Conservation (phyloP, 1,284 basidiomycete species). For the Veloporphyrellus conicus region DNA sequence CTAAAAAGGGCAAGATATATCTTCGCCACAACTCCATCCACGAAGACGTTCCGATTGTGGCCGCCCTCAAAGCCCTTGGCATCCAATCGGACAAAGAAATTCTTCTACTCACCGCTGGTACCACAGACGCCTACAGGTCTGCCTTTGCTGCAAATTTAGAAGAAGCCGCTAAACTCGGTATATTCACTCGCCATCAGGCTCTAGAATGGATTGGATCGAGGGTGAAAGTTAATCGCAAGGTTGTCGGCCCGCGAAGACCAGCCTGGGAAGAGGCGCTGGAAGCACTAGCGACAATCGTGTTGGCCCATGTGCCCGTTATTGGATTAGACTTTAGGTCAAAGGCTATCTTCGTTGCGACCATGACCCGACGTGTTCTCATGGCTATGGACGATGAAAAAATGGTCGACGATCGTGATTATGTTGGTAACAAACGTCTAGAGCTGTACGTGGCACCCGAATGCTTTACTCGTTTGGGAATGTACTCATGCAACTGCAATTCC, state of each 20-base stretch:
- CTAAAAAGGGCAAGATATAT: slow-evolving; percentile 92
- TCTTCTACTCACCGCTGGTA: slow-evolving; percentile 89
- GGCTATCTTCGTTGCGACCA: slow-evolving; percentile 96
- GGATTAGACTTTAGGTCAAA: slow-evolving; percentile 92
- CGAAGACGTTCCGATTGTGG: slow-evolving; percentile 94
- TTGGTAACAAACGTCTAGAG: slow-evolving; percentile 98
- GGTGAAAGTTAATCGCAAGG: slow-evolving; percentile 83
- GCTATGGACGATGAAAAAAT: slow-evolving; percentile 95
- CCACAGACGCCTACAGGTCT: slow-evolving; percentile 84
- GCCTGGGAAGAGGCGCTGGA: slow-evolving; percentile 94
- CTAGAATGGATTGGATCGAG: slow-evolving; percentile 92
- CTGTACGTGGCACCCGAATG: slow-evolving; percentile 55
- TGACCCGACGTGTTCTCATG: slow-evolving; percentile 95
- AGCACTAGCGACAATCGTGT: slow-evolving; percentile 92
- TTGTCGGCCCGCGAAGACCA: slow-evolving; percentile 78
- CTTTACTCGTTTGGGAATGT: slow-evolving; percentile 1
- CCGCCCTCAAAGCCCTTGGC: slow-evolving; percentile 95
- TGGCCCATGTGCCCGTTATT: slow-evolving; percentile 93
- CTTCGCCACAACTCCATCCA: slow-evolving; percentile 98
- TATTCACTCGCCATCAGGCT: slow-evolving; percentile 92
- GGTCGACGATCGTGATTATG: slow-evolving; percentile 98
- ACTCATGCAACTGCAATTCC: slow-evolving; percentile 31
- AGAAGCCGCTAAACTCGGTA: slow-evolving; percentile 85
- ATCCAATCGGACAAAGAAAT: slow-evolving; percentile 99
- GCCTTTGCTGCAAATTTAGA: slow-evolving; percentile 92